These are phyloP conservation scores for Tolypocladium paradoxum DNA, from an alignment of 2,329 filamentous ascomycete genomes.

Conservation along the genomic window DNA sequence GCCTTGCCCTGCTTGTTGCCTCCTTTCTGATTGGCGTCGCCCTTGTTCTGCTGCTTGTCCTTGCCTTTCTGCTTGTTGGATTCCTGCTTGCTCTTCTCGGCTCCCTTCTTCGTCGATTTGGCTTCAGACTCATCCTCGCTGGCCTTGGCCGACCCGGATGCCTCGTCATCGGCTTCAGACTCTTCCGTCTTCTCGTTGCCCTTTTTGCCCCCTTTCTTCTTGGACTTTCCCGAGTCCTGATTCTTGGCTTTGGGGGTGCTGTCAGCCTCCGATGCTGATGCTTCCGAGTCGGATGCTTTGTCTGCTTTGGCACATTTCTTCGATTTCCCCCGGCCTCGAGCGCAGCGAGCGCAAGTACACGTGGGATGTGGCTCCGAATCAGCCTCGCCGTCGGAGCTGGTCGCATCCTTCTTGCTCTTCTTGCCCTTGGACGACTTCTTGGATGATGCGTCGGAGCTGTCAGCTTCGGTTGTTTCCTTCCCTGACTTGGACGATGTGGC, in stretches of 20 bases:
- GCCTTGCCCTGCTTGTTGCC: slow-evolving; percentile 1
- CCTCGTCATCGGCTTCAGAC: slow-evolving; percentile 14
- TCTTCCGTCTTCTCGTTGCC: slow-evolving; percentile 10
- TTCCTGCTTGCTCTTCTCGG: slow-evolving; percentile 4
- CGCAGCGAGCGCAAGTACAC: slow-evolving; percentile 16
- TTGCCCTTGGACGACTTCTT: slow-evolving; percentile 6
- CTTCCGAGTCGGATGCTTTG: background rate
- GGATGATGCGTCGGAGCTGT: slow-evolving; percentile 7
- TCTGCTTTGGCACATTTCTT: slow-evolving; percentile 3
- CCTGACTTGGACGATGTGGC: slow-evolving; percentile 8
- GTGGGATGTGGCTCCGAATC: slow-evolving; percentile 23
- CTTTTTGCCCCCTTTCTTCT: slow-evolving; percentile 11
- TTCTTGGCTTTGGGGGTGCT: slow-evolving; percentile 1
- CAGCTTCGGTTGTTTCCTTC: slow-evolving; percentile 7
- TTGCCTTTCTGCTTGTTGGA: slow-evolving; percentile 7
- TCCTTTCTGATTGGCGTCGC: slow-evolving; percentile 3
- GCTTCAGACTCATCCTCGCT: slow-evolving; percentile 4
- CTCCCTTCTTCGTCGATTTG: slow-evolving; percentile 3
- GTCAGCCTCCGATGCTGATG: background rate
- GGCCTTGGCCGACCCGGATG: slow-evolving; percentile 12
- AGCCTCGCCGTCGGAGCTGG: slow-evolving; percentile 14
- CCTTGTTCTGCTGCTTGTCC: slow-evolving; percentile 7
- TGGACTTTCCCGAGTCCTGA: background rate
- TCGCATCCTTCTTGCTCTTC: slow-evolving; percentile 9
- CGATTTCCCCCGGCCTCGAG: slow-evolving; percentile 8